Conservation (phyloP, 2,329 filamentous ascomycete genomes). For the Chaetoscypha palmicola region DNA sequence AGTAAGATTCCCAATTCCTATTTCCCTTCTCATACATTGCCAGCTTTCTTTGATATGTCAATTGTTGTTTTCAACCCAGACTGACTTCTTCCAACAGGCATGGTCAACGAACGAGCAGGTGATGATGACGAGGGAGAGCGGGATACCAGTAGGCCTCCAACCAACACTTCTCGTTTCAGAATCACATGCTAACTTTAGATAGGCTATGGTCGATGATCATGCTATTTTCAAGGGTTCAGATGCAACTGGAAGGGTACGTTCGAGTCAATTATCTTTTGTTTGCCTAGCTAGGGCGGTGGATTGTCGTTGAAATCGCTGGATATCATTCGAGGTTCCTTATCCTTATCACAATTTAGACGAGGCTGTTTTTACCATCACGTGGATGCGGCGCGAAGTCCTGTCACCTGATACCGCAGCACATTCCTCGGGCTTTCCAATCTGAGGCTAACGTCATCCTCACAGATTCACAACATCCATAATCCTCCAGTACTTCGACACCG, state of each 20-base stretch:
- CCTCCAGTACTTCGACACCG: not conserved
- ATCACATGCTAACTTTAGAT: slow-evolving; percentile 1
- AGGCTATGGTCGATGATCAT: not conserved
- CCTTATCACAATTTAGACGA: not conserved
- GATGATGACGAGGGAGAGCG: slow-evolving; percentile 1
- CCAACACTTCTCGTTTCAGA: not conserved
- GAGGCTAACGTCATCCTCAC: slow-evolving; percentile 3
- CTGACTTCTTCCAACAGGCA: slow-evolving; percentile 2
- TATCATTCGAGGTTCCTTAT: not conserved
- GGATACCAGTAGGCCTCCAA: slow-evolving; percentile 3
- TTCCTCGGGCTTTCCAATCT: not conserved
- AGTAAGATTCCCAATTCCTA: no score
- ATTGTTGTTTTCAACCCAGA: not conserved
- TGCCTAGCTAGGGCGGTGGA: not conserved
- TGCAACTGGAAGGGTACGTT: slow-evolving; percentile 2
- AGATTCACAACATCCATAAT: slow-evolving; percentile 2
- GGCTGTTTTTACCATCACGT: not conserved
- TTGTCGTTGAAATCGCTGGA: not conserved
- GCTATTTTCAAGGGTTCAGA: not conserved
- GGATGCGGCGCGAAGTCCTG: not conserved
- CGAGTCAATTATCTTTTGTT: not conserved
- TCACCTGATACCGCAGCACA: not conserved
- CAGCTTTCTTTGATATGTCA: not conserved
- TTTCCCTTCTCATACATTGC: no score
- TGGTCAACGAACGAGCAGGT: not conserved